Evolutionary conservation across 169 alveolate genomes (phyloP).

Genomic region (Fabrea salina): DNA sequence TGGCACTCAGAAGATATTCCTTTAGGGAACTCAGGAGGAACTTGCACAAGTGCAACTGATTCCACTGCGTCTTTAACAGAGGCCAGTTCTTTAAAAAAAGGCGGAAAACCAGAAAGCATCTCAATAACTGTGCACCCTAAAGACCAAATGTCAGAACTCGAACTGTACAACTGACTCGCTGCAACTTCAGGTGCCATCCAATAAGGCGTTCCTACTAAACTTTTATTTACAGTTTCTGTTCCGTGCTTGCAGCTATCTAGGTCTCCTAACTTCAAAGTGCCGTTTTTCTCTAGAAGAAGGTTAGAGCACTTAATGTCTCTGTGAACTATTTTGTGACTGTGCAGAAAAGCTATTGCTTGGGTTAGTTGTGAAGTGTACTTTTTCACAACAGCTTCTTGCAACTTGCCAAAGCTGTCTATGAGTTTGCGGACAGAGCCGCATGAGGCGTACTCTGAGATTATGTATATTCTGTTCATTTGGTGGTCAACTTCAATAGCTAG

Average conservation of each 20-base stretch:
- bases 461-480: conserved; percentile 54
- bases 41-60: conserved; percentile 27
- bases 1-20: neutral
- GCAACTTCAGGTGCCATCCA: conserved; percentile 77
- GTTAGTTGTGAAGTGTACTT: conserved; percentile 60
- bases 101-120: conserved; percentile 79
- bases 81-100: conserved; percentile 52
- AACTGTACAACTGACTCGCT: conserved; percentile 42
- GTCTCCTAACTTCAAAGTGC: conserved; percentile 69
- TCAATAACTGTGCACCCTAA: conserved; percentile 83
- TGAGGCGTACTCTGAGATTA: conserved; percentile 83
- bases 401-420: conserved; percentile 61
- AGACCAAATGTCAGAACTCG: conserved; percentile 80
- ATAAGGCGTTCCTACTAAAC: conserved; percentile 70
- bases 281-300: conserved; percentile 62
- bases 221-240: neutral
- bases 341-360: conserved; percentile 70
- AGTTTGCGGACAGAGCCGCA: conserved; percentile 39
- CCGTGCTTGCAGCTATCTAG: neutral
- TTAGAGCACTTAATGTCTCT: conserved; percentile 78
- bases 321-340: conserved; percentile 67
- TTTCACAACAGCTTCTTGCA: conserved; percentile 65
- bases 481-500: conserved; percentile 1
- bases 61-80: conserved; percentile 27
- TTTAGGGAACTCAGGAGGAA: neutral